A percentile compares a stretch with the other conserved stretches of the same genome.
Conservation (phyloP, 352 stramenopile genomes). For the Globisporangium ultimum region DNA sequence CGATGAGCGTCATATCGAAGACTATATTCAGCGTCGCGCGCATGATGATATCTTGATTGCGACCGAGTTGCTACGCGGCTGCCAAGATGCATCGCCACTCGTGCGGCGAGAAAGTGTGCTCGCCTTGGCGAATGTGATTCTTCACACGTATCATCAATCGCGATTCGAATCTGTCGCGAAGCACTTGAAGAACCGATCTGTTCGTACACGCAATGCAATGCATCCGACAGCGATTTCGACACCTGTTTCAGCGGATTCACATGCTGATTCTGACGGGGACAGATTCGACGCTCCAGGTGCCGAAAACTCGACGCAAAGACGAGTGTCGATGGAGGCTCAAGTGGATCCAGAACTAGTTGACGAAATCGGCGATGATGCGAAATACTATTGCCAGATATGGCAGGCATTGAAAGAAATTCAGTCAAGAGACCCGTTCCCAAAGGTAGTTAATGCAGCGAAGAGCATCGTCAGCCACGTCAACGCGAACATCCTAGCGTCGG, state of each 20-base stretch:
- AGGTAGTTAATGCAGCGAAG: slow-evolving; percentile 60
- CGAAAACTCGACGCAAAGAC: slow-evolving; percentile 1
- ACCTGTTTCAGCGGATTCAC: neutral
- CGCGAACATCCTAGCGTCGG: slow-evolving; percentile 44
- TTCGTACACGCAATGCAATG: slow-evolving; percentile 12
- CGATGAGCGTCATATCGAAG: slow-evolving; percentile 46
- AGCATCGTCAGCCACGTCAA: slow-evolving; percentile 65
- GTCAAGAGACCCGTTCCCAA: slow-evolving; percentile 83
- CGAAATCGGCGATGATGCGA: slow-evolving; percentile 52
- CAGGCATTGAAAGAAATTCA: slow-evolving; percentile 80
- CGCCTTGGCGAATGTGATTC: slow-evolving; percentile 77
- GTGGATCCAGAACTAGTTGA: slow-evolving; percentile 41
- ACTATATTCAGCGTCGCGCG: slow-evolving; percentile 54
- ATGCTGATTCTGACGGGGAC: neutral
- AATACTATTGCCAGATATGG: slow-evolving; percentile 88
- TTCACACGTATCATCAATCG: slow-evolving; percentile 85
- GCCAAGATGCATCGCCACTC: slow-evolving; percentile 78
- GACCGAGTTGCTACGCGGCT: slow-evolving; percentile 62
- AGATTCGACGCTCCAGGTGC: neutral
- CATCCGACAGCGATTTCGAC: neutral
- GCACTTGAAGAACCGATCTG: slow-evolving; percentile 64
- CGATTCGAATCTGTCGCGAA: slow-evolving; percentile 83
- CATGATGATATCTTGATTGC: slow-evolving; percentile 71
- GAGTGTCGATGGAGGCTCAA: slow-evolving; percentile 23
- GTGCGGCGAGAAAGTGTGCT: slow-evolving; percentile 83